Conservation (phyloP, 805 yeast species). For the Blastobotrys attinorum region DNA sequence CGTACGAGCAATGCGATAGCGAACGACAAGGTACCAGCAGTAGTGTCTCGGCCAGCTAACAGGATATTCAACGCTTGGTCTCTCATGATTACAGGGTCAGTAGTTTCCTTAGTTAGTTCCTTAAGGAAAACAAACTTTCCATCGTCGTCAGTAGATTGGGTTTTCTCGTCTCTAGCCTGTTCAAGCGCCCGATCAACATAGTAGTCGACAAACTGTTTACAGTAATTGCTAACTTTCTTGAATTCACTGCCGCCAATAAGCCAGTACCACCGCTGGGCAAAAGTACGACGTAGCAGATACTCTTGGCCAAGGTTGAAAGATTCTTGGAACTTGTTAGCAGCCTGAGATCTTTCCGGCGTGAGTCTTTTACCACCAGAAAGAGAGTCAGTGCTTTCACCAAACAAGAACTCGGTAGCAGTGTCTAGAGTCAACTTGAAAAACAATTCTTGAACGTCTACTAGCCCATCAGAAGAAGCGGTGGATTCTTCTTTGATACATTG, state of each 20-base stretch:
- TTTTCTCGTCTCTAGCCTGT: constrained; percentile 14
- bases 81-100: constrained; percentile 39
- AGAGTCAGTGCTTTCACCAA: constrained; percentile 9
- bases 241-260: constrained; percentile 26
- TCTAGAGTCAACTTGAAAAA: constrained; percentile 19
- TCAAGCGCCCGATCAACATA: constrained; percentile 35
- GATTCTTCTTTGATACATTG: not conserved
- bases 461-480: not conserved
- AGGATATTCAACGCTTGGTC: constrained; percentile 45
- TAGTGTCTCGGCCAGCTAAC: constrained; percentile 50
- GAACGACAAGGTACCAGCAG: constrained; percentile 44
- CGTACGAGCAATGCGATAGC: constrained; percentile 39
- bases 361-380: constrained; percentile 17
- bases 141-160: constrained; percentile 15
- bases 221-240: constrained; percentile 25
- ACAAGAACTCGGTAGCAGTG: constrained; percentile 1
- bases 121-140: constrained; percentile 40
- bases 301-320: constrained; percentile 12
- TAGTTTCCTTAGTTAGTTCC: constrained; percentile 42
- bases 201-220: constrained; percentile 32
- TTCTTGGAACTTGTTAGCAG: constrained; percentile 7
- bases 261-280: constrained; percentile 18
- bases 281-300: not conserved
- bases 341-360: not conserved
- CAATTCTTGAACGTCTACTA: constrained; percentile 21